phyloP scores from a whole-genome alignment of 2,329 filamentous ascomycete species.

The Bipolaris victoriae region DNA sequence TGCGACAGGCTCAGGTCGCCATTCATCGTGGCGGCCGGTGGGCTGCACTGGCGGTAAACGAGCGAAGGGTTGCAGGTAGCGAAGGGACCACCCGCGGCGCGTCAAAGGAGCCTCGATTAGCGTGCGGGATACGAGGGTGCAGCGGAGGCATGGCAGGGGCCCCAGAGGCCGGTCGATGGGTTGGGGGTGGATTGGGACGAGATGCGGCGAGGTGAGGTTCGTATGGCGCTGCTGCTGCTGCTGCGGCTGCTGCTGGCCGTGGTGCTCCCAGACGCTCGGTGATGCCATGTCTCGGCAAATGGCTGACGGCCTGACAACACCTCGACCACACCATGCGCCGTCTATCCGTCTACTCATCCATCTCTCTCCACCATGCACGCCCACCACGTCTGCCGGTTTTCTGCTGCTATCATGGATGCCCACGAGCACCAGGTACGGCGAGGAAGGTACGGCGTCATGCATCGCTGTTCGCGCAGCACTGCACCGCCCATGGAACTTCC shows the following conservation, averaged over 20 bases:
- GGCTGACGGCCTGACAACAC: constrained; percentile 6
- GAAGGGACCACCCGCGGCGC: constrained; percentile 29
- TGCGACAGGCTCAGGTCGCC: constrained; percentile 91
- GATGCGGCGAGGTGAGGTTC: constrained; percentile 27
- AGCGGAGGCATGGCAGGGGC: constrained; percentile 37
- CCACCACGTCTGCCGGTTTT: neutral
- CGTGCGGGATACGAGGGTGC: constrained; percentile 17
- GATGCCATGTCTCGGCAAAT: constrained; percentile 30
- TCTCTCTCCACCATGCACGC: neutral
- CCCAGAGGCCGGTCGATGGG: constrained; percentile 38
- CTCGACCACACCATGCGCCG: neutral
- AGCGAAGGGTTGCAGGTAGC: constrained; percentile 29
- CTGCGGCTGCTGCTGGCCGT: constrained; percentile 15
- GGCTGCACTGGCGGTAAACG: constrained; percentile 31
- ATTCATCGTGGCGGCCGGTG: constrained; percentile 68
- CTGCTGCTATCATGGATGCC: neutral
- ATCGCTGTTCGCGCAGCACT: neutral
- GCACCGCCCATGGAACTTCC: constrained; percentile 2
- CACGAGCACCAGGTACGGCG: neutral
- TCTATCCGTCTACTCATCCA: neutral
- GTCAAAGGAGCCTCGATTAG: constrained; percentile 25
- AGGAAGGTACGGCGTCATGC: neutral
- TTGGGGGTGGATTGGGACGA: constrained; percentile 10
- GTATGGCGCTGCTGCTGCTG: constrained; percentile 13
- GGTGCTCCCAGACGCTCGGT: constrained; percentile 18